These are phyloP conservation scores for Fusarium papillatum DNA, from an alignment of 2,329 filamentous ascomycete species.

Conservation along the genomic window DNA sequence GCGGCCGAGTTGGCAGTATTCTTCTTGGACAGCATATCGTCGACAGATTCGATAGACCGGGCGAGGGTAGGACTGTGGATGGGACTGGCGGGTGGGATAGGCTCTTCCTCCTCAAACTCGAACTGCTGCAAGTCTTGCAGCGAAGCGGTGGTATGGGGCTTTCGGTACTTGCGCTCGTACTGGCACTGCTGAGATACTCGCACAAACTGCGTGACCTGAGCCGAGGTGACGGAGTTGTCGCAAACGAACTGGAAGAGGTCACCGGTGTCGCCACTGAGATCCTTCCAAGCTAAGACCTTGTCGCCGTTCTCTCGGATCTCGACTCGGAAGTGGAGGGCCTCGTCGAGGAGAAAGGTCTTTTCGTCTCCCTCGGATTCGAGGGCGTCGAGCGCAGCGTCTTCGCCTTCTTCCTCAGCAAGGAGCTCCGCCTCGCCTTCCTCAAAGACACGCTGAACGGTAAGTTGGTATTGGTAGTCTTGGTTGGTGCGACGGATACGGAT, in stretches of 20 bases:
- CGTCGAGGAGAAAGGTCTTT: constrained; percentile 96
- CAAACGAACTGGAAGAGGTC: constrained; percentile 99
- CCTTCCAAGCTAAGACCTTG: constrained; percentile 93
- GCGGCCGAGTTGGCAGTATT: constrained; percentile 61
- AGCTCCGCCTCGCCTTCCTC: constrained; percentile 97
- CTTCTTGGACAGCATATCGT: constrained; percentile 68
- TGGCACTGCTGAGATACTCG: constrained; percentile 91
- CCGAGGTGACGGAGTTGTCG: constrained; percentile 77
- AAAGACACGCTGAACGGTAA: constrained; percentile 95
- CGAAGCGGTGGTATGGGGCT: constrained; percentile 83
- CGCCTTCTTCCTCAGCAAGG: constrained; percentile 88
- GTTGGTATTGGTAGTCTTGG: constrained; percentile 97
- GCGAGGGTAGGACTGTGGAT: constrained; percentile 69
- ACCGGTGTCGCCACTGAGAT: constrained; percentile 91
- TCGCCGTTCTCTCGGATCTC: constrained; percentile 85
- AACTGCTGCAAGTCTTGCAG: constrained; percentile 87
- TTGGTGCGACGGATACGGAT: constrained; percentile 93
- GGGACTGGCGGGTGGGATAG: constrained; percentile 75
- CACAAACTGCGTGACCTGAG: constrained; percentile 85
- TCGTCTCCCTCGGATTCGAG: constrained; percentile 90
- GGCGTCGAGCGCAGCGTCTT: constrained; percentile 83
- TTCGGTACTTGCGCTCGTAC: constrained; percentile 96
- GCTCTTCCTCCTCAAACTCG: constrained; percentile 76
- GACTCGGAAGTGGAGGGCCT: constrained; percentile 88
- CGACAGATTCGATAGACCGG: constrained; percentile 68